Percentiles rank a stretch among this genome's conserved stretches.
Conservation (phyloP, 2,329 filamentous ascomycete genomes). For the Phoma herbarum region DNA sequence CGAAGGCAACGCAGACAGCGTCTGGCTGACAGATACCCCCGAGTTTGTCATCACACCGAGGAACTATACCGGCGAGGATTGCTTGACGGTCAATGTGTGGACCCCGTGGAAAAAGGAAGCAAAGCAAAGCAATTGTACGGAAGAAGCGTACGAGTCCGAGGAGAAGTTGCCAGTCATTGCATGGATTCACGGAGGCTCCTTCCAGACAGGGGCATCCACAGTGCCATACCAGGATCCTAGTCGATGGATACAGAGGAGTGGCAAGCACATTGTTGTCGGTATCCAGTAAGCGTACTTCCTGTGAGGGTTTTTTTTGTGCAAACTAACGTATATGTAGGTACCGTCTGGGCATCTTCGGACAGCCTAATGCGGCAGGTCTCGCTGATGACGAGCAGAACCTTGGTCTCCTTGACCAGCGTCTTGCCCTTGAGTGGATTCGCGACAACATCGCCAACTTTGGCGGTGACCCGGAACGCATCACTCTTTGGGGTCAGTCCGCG, state of each 20-base stretch:
- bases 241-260: slow-evolving; percentile 45
- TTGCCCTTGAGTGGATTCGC: slow-evolving; percentile 52
- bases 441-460: slow-evolving; percentile 52
- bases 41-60: slow-evolving; percentile 33
- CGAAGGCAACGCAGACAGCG: slow-evolving; percentile 25
- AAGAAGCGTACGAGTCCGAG: slow-evolving; percentile 15
- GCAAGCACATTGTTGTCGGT: slow-evolving; percentile 48
- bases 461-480: slow-evolving; percentile 50
- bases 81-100: slow-evolving; percentile 59
- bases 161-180: slow-evolving; percentile 55
- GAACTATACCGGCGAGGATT: slow-evolving; percentile 54
- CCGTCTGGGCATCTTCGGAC: slow-evolving; percentile 53
- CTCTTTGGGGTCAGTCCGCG: slow-evolving; percentile 52
- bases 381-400: slow-evolving; percentile 46
- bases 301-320: background rate
- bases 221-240: slow-evolving; percentile 51
- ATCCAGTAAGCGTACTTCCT: slow-evolving; percentile 37
- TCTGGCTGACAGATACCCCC: slow-evolving; percentile 38
- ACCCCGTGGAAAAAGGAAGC: slow-evolving; percentile 41
- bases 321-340: slow-evolving; percentile 27
- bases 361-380: slow-evolving; percentile 49
- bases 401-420: slow-evolving; percentile 52
- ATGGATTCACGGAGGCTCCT: slow-evolving; percentile 61
- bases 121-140: slow-evolving; percentile 10
- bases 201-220: slow-evolving; percentile 55